Percentiles rank a stretch among this genome's conserved stretches.
Evolutionary conservation across 2,329 filamentous ascomycete genomes (phyloP).

Genomic region (Fusarium albidum): DNA sequence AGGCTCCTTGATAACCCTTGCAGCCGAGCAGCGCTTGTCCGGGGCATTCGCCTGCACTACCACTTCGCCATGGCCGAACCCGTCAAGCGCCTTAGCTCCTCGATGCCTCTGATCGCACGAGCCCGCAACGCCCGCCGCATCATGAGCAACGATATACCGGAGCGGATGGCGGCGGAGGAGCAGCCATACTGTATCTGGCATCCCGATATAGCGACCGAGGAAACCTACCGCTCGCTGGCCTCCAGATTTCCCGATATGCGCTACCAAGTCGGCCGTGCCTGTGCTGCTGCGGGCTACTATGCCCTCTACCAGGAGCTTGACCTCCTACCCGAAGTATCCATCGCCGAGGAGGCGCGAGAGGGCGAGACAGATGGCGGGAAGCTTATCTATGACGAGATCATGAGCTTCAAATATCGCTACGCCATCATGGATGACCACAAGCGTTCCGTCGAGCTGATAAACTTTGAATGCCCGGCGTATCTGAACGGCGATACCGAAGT

Average conservation of each 20-base stretch:
- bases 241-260: slow-evolving; percentile 4
- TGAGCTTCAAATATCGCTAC: slow-evolving; percentile 2
- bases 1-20: too few species aligned
- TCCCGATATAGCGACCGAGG: slow-evolving; percentile 5
- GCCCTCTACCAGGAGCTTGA: slow-evolving; percentile 3
- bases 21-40: too few species aligned
- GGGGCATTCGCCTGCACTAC: too few species aligned
- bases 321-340: slow-evolving; percentile 15
- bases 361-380: slow-evolving; percentile 2
- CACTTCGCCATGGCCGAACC: slow-evolving; percentile 10
- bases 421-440: slow-evolving; percentile 11
- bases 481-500: slow-evolving; percentile 14
- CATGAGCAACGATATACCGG: slow-evolving; percentile 16
- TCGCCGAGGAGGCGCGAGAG: slow-evolving; percentile 16
- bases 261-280: slow-evolving; percentile 15
- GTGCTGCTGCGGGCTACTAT: slow-evolving; percentile 11
- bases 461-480: neutral
- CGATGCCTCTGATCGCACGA: neutral
- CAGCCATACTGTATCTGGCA: slow-evolving; percentile 23
- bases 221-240: slow-evolving; percentile 4
- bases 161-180: neutral
- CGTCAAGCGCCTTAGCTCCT: neutral
- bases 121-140: slow-evolving; percentile 18
- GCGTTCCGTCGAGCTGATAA: neutral
- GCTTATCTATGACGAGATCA: slow-evolving; percentile 12